A percentile compares a stretch with the other conserved stretches of the same genome.
These are phyloP conservation scores for Aspergillus sp. DNA, from an alignment of 2,329 filamentous ascomycete species.

Conservation along the genomic window DNA sequence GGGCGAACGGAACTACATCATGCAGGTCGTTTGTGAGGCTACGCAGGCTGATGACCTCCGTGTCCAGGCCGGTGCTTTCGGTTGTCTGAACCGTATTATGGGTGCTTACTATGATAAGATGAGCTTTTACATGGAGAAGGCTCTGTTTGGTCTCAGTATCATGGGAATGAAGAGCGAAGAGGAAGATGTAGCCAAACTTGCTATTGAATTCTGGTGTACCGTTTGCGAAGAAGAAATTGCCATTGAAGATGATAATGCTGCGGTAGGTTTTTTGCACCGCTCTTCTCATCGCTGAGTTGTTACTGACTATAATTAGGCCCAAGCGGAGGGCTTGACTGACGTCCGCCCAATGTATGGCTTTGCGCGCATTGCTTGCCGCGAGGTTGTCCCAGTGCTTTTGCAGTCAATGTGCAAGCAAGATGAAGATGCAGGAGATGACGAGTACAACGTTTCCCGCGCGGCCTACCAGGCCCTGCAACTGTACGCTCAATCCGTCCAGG, in stretches of 20 bases:
- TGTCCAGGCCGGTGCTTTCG: conserved; percentile 94
- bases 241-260: conserved; percentile 94
- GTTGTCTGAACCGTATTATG: conserved; percentile 98
- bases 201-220: conserved; percentile 99
- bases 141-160: conserved; percentile 93
- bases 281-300: neutral
- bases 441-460: conserved; percentile 94
- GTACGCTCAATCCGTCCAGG: conserved; percentile 87
- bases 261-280: conserved; percentile 51
- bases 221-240: conserved; percentile 98
- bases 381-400: conserved; percentile 90
- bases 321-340: conserved; percentile 74
- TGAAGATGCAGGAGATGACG: conserved; percentile 92
- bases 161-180: conserved; percentile 98
- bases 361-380: conserved; percentile 83
- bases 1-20: conserved; percentile 99
- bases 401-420: conserved; percentile 93
- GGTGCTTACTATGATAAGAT: conserved; percentile 98
- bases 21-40: conserved; percentile 99
- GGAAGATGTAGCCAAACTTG: conserved; percentile 96
- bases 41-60: conserved; percentile 88
- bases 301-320: conserved; percentile 45
- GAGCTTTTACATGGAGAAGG: conserved; percentile 99
- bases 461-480: conserved; percentile 96
- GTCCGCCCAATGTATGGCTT: conserved; percentile 95